phyloP scores from a whole-genome alignment of 352 stramenopile genomes.

The Phytopythium helicoides region DNA sequence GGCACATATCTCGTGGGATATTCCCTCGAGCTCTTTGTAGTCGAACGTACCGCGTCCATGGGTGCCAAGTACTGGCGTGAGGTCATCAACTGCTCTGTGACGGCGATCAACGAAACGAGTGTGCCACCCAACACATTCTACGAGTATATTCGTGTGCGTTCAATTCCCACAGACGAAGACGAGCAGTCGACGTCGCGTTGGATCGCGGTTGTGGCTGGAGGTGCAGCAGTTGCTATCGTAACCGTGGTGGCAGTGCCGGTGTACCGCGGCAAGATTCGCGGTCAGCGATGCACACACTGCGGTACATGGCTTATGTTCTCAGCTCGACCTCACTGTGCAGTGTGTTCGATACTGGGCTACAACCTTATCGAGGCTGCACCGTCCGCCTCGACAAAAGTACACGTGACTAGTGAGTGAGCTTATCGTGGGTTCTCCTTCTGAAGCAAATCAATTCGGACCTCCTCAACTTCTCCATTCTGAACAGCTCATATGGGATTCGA shows the following conservation, averaged over 20 bases:
- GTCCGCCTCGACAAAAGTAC: conserved; percentile 42
- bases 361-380: conserved; percentile 37
- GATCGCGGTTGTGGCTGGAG: conserved; percentile 30
- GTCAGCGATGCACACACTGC: conserved; percentile 60
- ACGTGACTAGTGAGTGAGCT: conserved; percentile 39
- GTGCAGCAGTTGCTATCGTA: conserved; percentile 11
- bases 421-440: too few relatives aligned
- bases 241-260: conserved; percentile 37
- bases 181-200: conserved; percentile 24
- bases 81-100: conserved; percentile 63
- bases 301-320: conserved; percentile 64
- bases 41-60: conserved; percentile 42
- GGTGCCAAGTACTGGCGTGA: conserved; percentile 63
- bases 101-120: conserved; percentile 40
- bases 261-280: conserved; percentile 45
- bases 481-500: neutral
- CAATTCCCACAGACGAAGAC: conserved; percentile 24
- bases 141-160: conserved; percentile 61
- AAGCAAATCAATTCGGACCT: too few relatives aligned
- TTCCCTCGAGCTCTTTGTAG: conserved; percentile 47
- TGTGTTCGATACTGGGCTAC: conserved; percentile 63
- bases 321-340: conserved; percentile 36
- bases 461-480: too few relatives aligned
- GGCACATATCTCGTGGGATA: conserved; percentile 60
- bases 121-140: conserved; percentile 36